A percentile compares a stretch with the other conserved stretches of the same genome.
Conservation (phyloP, 2,329 filamentous ascomycete genomes). For the Monosporascus sp. region DNA sequence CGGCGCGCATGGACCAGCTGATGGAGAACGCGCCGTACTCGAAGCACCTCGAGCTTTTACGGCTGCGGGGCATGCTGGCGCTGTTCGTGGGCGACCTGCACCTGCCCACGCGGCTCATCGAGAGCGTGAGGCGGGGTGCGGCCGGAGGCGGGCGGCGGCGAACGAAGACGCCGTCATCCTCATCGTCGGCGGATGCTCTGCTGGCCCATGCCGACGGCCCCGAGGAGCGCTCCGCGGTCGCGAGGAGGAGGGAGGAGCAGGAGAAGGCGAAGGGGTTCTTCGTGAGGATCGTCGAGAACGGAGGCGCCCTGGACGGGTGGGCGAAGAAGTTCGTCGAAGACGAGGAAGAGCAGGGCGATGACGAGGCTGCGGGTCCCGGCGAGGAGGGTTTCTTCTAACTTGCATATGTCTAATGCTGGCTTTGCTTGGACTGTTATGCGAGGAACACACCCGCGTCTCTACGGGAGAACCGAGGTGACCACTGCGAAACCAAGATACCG, state of each 20-base stretch:
- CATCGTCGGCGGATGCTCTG: slow-evolving; percentile 17
- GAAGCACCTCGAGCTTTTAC: slow-evolving; percentile 59
- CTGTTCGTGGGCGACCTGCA: slow-evolving; percentile 70
- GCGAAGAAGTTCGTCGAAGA: slow-evolving; percentile 22
- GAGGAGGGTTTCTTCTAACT: not conserved
- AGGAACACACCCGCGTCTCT: too few relatives aligned
- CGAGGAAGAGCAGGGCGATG: slow-evolving; percentile 23
- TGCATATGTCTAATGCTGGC: too few relatives aligned
- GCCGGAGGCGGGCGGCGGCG: not conserved
- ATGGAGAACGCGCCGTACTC: slow-evolving; percentile 67
- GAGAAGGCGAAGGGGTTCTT: slow-evolving; percentile 33
- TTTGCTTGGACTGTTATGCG: too few relatives aligned
- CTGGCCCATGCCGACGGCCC: slow-evolving; percentile 8
- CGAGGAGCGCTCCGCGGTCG: slow-evolving; percentile 23
- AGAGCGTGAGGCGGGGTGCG: not conserved
- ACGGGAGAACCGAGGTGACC: too few relatives aligned
- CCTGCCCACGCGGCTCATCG: slow-evolving; percentile 32
- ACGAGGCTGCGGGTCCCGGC: slow-evolving; percentile 2
- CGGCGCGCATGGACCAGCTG: slow-evolving; percentile 63
- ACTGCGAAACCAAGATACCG: too few relatives aligned
- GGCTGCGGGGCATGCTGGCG: slow-evolving; percentile 67
- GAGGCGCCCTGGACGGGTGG: slow-evolving; percentile 27
- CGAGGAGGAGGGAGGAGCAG: slow-evolving; percentile 28
- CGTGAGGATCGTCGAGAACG: slow-evolving; percentile 27
- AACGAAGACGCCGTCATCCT: slow-evolving; percentile 1